Conservation (phyloP, 139 green algal species). For the Haematococcus lacustris region DNA sequence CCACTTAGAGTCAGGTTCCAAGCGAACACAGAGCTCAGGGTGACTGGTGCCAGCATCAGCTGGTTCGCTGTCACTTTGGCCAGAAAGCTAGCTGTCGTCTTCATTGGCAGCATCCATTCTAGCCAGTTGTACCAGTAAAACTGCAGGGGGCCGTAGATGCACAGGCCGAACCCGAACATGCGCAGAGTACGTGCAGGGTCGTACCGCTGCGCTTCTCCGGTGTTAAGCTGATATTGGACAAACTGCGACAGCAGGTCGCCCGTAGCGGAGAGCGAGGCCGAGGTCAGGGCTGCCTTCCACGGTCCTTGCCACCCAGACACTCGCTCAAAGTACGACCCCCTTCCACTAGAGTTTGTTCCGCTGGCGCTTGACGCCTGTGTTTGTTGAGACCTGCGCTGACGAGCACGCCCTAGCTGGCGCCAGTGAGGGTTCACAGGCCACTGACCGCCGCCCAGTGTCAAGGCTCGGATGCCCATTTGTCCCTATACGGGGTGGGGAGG, state of each 20-base stretch:
- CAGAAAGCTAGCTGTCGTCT: slow-evolving; percentile 45
- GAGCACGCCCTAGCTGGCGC: too few species aligned
- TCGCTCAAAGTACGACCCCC: too few species aligned
- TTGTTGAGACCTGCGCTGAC: too few species aligned
- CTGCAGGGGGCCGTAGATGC: slow-evolving; percentile 71
- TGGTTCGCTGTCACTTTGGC: slow-evolving; percentile 62
- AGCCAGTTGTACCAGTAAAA: slow-evolving; percentile 52
- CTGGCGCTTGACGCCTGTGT: too few species aligned
- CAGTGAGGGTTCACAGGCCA: too few species aligned
- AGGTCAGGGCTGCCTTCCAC: background rate
- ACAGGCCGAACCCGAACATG: slow-evolving; percentile 70
- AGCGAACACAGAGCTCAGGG: slow-evolving; percentile 56
- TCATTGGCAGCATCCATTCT: slow-evolving; percentile 40
- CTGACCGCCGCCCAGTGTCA: too few species aligned
- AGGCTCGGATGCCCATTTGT: too few species aligned
- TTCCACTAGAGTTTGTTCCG: too few species aligned
- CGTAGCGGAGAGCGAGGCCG: background rate
- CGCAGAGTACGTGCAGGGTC: slow-evolving; percentile 46
- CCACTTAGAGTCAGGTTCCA: slow-evolving; percentile 62
- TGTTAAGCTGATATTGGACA: background rate
- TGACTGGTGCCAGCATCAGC: slow-evolving; percentile 58
- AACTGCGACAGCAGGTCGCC: background rate
- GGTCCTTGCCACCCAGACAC: background rate
- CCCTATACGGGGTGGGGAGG: too few species aligned
- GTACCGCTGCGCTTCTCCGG: slow-evolving; percentile 11